Base-by-base conservation (phyloP, 2,329 filamentous ascomycete genomes). In the Malbranchea zuffiana region DNA sequence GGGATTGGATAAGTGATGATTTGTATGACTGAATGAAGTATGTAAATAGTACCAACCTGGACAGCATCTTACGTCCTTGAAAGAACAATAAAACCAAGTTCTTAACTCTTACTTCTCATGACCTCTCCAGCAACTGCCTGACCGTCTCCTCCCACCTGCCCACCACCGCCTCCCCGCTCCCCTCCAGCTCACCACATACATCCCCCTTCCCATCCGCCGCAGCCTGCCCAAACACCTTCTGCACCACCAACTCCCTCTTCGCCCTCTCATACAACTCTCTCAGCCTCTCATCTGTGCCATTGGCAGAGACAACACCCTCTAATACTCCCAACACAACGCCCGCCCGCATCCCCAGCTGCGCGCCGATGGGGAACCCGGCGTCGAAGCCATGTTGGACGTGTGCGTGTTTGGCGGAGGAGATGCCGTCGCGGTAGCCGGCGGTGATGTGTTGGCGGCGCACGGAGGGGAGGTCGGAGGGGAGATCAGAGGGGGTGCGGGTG, bases 381-480 rank as follows among this genome's bases (percentile, higher is more conserved):
- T 98, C 90, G 53, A 98, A 96, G 0, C 88, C 88, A 10, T 69
- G 69, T 60, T 98, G 90, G 17, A 95, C 75, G 50, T 77, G 80
- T 32, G 69, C 63, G 17, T 74, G 73, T 57, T 96, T 96, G 20
- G 81, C 82, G 3, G 66, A 66, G 0, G 80, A 72, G 36, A 96
- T 73, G 29, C 88, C 90, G 51, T 95, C 87, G 41, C 88, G 80
- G 61, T 96, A 96, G 13, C 90, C 90, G 25, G 82, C 78, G 5
- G 82, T 95, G 35, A 76, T 72, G 56, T 94, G 85, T 38, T 82
- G 78, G 27, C 75, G 71, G 50, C 81, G 77, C 11, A 94, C 71
- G 16, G 81, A 77, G 13, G 72, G 75, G 34, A 90, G 72, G 49
- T 93, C 86, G n/a, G 72, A 77, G 26, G 69, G 67, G 18, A 26